Percentiles rank a stretch among this genome's conserved stretches.
These are phyloP conservation scores for Phlyctochytrium arcticum DNA, from an alignment of 192 early-diverging fungal species.

Conservation along the genomic window DNA sequence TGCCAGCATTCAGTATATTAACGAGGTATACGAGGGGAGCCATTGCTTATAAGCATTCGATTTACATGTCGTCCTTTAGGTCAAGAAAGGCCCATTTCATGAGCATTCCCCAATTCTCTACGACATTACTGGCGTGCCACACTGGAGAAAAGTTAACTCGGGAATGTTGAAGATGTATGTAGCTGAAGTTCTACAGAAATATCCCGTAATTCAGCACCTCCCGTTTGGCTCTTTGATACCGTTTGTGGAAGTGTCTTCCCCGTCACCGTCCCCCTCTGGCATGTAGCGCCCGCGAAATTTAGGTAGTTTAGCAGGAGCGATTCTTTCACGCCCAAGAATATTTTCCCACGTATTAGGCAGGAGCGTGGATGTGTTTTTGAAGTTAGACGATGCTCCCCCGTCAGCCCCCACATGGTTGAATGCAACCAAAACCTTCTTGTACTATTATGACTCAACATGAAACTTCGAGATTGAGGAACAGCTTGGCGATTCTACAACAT, in stretches of 20 bases:
- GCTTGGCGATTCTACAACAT: no score
- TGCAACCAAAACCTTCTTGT: no score
- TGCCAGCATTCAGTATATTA: conserved; percentile 75
- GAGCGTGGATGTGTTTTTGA: no score
- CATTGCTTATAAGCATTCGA: neutral
- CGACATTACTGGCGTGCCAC: conserved; percentile 69
- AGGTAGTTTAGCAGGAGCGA: no score
- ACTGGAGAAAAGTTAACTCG: conserved; percentile 69
- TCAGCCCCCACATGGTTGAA: no score
- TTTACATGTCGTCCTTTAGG: conserved; percentile 10
- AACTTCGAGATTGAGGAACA: no score
- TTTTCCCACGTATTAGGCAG: no score
- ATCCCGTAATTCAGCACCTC: conserved; percentile 79
- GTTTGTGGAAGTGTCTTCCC: conserved; percentile 29
- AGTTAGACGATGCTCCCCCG: no score
- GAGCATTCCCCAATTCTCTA: conserved; percentile 76
- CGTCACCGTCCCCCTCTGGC: no score
- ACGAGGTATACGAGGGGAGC: conserved; percentile 30
- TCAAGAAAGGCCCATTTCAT: conserved; percentile 68
- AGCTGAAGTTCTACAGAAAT: conserved; percentile 68
- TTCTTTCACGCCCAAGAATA: no score
- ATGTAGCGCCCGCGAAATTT: no score
- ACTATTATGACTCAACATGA: no score
- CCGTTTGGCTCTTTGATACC: conserved; percentile 63
- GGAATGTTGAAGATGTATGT: conserved; percentile 75